These are phyloP conservation scores for Alnus glutinosa DNA, from an alignment of 306 rosid species.

Conservation along the genomic window DNA sequence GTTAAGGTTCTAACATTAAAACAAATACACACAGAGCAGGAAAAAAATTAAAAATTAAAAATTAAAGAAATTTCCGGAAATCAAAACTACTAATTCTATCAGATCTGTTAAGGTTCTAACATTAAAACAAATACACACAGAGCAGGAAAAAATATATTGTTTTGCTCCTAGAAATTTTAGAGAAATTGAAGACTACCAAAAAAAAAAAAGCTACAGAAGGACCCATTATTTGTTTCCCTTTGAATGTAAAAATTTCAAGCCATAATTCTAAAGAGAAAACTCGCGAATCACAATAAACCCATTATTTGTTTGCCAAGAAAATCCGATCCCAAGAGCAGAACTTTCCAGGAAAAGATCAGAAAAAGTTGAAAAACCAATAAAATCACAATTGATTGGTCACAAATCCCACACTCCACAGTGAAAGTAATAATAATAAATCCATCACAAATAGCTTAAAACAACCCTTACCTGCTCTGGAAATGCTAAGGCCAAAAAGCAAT, in stretches of 20 bases:
- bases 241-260: not conserved
- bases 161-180: too few species aligned
- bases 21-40: not conserved
- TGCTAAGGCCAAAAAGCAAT: constrained; percentile 55
- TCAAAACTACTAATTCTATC: not conserved
- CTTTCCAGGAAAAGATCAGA: not conserved
- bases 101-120: not conserved
- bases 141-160: not conserved
- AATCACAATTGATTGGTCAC: not conserved
- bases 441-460: not conserved
- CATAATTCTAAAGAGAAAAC: not conserved
- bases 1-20: not conserved
- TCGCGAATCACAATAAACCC: not conserved
- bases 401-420: constrained; percentile 1
- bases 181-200: not conserved
- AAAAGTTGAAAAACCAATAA: not conserved
- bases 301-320: not conserved
- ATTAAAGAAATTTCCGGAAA: not conserved
- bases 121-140: not conserved
- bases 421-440: not conserved
- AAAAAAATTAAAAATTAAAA: not conserved
- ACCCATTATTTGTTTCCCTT: not conserved
- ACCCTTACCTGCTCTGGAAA: constrained; percentile 51
- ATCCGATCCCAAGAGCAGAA: constrained; percentile 10
- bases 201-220: not conserved